These are phyloP conservation scores for Dioscorea cayenensis DNA, from an alignment of 116 monocot genomes.

Conservation along the genomic window DNA sequence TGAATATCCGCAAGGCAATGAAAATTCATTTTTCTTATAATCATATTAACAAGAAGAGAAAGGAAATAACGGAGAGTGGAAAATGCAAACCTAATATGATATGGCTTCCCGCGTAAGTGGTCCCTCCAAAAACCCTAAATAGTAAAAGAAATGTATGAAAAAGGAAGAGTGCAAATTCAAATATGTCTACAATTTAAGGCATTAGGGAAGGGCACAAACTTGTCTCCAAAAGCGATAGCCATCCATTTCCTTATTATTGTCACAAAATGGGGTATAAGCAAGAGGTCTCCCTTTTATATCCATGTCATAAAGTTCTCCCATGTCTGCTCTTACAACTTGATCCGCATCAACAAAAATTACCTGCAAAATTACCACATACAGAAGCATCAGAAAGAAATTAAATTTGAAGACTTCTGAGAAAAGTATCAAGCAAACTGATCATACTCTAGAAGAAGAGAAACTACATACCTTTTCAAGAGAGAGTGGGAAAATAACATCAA, in stretches of 20 bases:
- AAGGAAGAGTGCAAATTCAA: neutral
- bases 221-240: constrained; percentile 98
- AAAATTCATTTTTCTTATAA: neutral
- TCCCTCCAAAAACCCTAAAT: constrained; percentile 97
- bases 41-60: neutral
- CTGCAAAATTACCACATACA: constrained; percentile 21
- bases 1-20: constrained; percentile 5
- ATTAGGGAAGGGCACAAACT: constrained; percentile 19
- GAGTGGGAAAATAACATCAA: constrained; percentile 95
- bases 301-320: constrained; percentile 99
- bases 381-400: neutral
- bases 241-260: constrained; percentile 99
- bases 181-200: neutral
- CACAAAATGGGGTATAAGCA: constrained; percentile 98
- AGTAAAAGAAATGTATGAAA: constrained; percentile 6
- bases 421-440: neutral
- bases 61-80: neutral
- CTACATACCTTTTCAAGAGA: constrained; percentile 72
- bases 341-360: constrained; percentile 99
- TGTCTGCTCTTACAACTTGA: constrained; percentile 91
- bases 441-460: constrained; percentile 1
- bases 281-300: constrained; percentile 90
- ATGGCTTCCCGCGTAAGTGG: constrained; percentile 85
- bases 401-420: too few species aligned
- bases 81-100: constrained; percentile 75